A percentile compares a stretch with the other conserved stretches of the same genome.
phyloP scores from a whole-genome alignment of 1,284 basidiomycete species.

The Mycena sp. region DNA sequence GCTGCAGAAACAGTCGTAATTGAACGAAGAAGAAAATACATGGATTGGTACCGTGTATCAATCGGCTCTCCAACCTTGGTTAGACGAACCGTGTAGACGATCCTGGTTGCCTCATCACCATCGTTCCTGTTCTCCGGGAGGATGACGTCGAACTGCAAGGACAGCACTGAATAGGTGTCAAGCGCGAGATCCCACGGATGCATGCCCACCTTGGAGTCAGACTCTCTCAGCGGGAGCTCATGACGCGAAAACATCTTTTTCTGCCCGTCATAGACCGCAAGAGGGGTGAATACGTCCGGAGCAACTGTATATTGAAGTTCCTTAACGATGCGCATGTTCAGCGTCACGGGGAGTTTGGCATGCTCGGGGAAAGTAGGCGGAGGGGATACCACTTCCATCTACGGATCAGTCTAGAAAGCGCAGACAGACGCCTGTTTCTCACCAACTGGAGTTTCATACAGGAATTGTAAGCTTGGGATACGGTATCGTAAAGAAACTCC shows the following conservation, averaged over 20 bases:
- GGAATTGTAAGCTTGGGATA: no score
- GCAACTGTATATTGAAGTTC: neutral
- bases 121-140: neutral
- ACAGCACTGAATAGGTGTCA: neutral
- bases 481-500: no score
- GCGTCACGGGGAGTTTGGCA: no score
- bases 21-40: neutral
- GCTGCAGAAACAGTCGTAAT: constrained; percentile 40
- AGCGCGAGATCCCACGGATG: neutral
- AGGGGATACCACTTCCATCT: no score
- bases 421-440: no score
- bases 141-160: neutral
- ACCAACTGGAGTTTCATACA: no score
- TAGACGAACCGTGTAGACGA: neutral
- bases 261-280: constrained; percentile 10
- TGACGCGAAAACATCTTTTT: neutral
- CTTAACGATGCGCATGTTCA: constrained; percentile 1
- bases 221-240: neutral
- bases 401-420: no score
- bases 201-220: neutral
- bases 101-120: no score
- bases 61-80: neutral
- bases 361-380: no score
- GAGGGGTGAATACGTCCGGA: neutral
- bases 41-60: constrained; percentile 3